phyloP scores from a whole-genome alignment of 1,284 basidiomycete genomes.

The Taiwanofungus camphoratus region DNA sequence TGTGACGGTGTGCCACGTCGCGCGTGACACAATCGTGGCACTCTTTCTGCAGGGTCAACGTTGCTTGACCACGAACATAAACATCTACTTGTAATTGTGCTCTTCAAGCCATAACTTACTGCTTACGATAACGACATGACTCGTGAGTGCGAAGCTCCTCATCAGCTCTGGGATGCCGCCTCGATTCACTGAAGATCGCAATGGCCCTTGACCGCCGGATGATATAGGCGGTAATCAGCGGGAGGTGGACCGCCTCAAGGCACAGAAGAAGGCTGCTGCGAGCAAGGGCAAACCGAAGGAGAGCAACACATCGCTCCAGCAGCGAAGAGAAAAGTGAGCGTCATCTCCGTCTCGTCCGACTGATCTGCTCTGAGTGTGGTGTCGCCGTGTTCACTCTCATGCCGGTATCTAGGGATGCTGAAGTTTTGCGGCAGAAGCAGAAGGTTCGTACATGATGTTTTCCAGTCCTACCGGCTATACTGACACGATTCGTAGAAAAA shows the following conservation, averaged over 20 bases:
- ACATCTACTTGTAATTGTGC: conserved; percentile 5
- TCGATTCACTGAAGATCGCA: conserved; percentile 20
- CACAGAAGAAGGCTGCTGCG: conserved; percentile 62
- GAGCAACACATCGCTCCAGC: conserved; percentile 51
- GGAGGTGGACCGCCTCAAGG: conserved; percentile 64
- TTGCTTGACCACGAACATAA: conserved; percentile 13
- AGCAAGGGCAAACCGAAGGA: conserved; percentile 61
- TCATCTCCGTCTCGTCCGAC: background rate
- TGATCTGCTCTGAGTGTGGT: no score
- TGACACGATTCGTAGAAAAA: conserved; percentile 42
- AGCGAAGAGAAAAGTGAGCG: conserved; percentile 72
- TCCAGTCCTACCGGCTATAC: background rate
- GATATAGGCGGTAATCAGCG: conserved; percentile 72
- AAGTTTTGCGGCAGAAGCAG: conserved; percentile 68
- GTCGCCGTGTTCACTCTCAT: conserved; percentile 6
- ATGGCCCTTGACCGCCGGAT: background rate
- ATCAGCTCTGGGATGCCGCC: conserved; percentile 7
- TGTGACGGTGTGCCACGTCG: no score
- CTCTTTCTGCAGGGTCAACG: background rate
- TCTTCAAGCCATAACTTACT: background rate
- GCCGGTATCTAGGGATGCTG: conserved; percentile 60
- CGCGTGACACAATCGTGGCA: no score
- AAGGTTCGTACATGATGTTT: conserved; percentile 38
- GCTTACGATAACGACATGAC: conserved; percentile 17
- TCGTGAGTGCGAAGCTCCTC: conserved; percentile 15